Evolutionary conservation across 202 grass and related monocot species (phyloP).

Genomic region (Hordeum pubiflorum): DNA sequence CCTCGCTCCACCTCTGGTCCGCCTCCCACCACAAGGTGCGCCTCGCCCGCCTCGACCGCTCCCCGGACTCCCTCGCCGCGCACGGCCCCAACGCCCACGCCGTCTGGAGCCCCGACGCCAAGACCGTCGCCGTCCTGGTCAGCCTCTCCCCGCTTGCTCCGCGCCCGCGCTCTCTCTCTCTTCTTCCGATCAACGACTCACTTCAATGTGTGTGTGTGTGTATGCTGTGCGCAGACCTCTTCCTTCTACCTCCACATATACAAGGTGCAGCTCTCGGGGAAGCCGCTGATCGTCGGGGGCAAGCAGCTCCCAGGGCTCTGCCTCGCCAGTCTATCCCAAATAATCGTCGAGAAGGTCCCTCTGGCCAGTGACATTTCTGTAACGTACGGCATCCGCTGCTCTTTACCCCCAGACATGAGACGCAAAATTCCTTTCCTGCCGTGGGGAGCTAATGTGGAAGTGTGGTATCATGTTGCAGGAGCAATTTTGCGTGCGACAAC

Average conservation of each 20-base stretch:
- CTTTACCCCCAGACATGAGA: not conserved
- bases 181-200: not conserved
- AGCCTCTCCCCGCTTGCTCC: conserved; percentile 13
- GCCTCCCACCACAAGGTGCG: conserved; percentile 71
- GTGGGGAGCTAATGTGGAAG: conserved; percentile 8
- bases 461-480: conserved; percentile 39
- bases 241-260: conserved; percentile 78
- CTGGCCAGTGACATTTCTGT: conserved; percentile 55
- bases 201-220: not conserved
- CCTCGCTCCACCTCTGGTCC: conserved; percentile 95
- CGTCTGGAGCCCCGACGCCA: conserved; percentile 85
- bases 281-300: conserved; percentile 71
- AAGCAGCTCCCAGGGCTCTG: conserved; percentile 67
- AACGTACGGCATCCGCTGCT: conserved; percentile 48
- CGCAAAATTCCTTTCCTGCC: not conserved
- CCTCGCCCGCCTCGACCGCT: conserved; percentile 59
- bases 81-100: conserved; percentile 79
- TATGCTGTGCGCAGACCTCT: conserved; percentile 47
- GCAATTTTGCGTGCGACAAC: conserved; percentile 88
- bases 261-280: conserved; percentile 77
- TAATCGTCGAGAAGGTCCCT: conserved; percentile 68
- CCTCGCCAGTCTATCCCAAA: conserved; percentile 54
- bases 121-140: conserved; percentile 78
- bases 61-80: conserved; percentile 40
- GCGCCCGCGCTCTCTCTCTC: not conserved